Conservation (phyloP, 164 flowering plant genomes). For the Magnolia sinica region DNA sequence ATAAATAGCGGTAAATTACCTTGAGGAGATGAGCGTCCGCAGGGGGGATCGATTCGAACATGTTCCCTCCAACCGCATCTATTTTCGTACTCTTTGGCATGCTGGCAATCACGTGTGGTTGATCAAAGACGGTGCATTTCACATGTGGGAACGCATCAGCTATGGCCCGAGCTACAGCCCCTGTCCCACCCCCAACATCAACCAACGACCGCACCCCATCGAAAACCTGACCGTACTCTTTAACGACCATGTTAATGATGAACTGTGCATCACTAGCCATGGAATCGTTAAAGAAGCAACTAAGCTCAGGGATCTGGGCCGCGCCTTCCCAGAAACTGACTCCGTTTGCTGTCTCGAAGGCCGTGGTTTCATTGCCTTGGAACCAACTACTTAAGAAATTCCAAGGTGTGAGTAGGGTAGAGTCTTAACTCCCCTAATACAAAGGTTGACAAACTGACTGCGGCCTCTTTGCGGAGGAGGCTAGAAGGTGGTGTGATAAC, state of each 20-base stretch:
- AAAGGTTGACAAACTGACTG: slow-evolving; percentile 6
- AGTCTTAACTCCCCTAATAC: slow-evolving; percentile 21
- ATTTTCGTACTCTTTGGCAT: slow-evolving; percentile 15
- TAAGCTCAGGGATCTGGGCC: slow-evolving; percentile 6
- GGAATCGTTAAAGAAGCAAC: slow-evolving; percentile 27
- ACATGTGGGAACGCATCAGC: slow-evolving; percentile 4
- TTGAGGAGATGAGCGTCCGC: slow-evolving; percentile 26
- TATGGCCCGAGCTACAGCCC: neutral
- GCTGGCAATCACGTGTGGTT: slow-evolving; percentile 36
- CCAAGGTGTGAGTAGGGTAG: slow-evolving; percentile 20
- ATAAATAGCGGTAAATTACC: neutral
- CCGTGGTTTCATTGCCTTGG: slow-evolving; percentile 7
- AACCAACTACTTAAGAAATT: slow-evolving; percentile 24
- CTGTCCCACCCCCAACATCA: neutral
- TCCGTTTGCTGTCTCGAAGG: slow-evolving; percentile 24
- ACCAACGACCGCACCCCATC: neutral
- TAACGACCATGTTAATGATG: slow-evolving; percentile 18
- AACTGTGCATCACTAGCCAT: slow-evolving; percentile 44
- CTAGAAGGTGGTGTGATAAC: slow-evolving; percentile 10
- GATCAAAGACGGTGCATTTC: slow-evolving; percentile 32
- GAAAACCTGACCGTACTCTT: slow-evolving; percentile 19
- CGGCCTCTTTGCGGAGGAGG: neutral
- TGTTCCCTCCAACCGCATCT: slow-evolving; percentile 25
- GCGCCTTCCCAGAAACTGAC: slow-evolving; percentile 14
- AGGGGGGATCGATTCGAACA: slow-evolving; percentile 27